Conservation (phyloP, 2,329 filamentous ascomycete species). For the Lasiodiplodia citricola region DNA sequence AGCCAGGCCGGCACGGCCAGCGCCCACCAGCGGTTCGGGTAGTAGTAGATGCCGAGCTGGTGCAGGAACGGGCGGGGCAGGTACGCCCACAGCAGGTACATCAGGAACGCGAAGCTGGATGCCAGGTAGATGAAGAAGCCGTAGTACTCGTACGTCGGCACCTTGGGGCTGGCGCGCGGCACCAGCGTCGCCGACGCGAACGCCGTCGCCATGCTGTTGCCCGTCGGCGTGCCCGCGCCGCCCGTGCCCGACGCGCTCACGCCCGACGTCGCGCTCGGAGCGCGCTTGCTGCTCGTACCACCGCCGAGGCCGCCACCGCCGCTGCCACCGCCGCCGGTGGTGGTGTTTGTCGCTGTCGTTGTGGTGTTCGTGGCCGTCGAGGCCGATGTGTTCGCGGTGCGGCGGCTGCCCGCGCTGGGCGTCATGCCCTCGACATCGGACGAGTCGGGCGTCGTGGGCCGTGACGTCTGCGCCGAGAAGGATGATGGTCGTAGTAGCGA, state of each 20-base stretch:
- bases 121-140: slow-evolving; percentile 96
- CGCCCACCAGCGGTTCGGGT: slow-evolving; percentile 97
- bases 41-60: slow-evolving; percentile 93
- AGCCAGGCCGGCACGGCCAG: slow-evolving; percentile 89
- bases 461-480: slow-evolving; percentile 66
- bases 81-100: slow-evolving; percentile 82
- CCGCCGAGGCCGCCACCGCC: slow-evolving; percentile 29
- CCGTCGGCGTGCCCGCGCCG: slow-evolving; percentile 42
- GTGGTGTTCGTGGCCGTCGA: background rate
- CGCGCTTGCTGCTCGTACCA: slow-evolving; percentile 1
- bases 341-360: slow-evolving; percentile 29
- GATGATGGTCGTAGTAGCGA: slow-evolving; percentile 76
- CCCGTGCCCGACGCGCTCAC: slow-evolving; percentile 30
- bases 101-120: slow-evolving; percentile 77
- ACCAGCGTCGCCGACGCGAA: slow-evolving; percentile 69
- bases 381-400: slow-evolving; percentile 38
- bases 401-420: slow-evolving; percentile 35
- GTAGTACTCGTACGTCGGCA: slow-evolving; percentile 99
- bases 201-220: slow-evolving; percentile 63
- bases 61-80: slow-evolving; percentile 91
- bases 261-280: slow-evolving; percentile 19
- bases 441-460: slow-evolving; percentile 84
- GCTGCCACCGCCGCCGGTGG: slow-evolving; percentile 28
- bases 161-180: slow-evolving; percentile 84
- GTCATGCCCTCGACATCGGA: slow-evolving; percentile 73